Percentiles rank a stretch among this genome's conserved stretches.
phyloP scores from a whole-genome alignment of 768 basidiomycete species.

The Amanita muscaria region DNA sequence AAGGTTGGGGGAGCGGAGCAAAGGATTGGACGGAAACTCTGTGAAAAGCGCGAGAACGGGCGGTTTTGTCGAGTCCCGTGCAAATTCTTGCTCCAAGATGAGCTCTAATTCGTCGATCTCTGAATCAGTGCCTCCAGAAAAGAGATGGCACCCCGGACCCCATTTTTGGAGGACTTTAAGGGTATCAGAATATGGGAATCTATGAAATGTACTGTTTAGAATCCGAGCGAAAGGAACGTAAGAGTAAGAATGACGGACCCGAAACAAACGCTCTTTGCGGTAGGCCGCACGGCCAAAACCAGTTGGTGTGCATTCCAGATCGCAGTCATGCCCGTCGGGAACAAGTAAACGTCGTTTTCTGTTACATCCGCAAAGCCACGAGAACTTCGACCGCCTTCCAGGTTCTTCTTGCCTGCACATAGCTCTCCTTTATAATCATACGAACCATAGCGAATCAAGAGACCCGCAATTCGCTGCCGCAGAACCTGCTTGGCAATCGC shows the following conservation, averaged over 20 bases:
- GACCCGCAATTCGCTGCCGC: slow-evolving; percentile 83
- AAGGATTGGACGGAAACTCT: slow-evolving; percentile 94
- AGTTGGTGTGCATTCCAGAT: slow-evolving; percentile 89
- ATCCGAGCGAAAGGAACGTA: neutral
- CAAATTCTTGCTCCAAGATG: slow-evolving; percentile 42
- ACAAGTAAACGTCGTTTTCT: slow-evolving; percentile 87
- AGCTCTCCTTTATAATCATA: slow-evolving; percentile 26
- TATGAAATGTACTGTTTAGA: slow-evolving; percentile 20
- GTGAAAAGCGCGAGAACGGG: slow-evolving; percentile 79
- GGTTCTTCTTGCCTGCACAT: slow-evolving; percentile 35
- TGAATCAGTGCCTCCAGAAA: slow-evolving; percentile 67
- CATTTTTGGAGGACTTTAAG: slow-evolving; percentile 92
- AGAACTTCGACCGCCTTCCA: slow-evolving; percentile 50
- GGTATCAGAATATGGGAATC: slow-evolving; percentile 94
- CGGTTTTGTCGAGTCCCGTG: slow-evolving; percentile 33
- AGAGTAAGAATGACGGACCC: slow-evolving; percentile 79
- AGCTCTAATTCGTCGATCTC: slow-evolving; percentile 71
- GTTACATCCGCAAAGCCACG: slow-evolving; percentile 61
- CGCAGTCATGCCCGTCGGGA: slow-evolving; percentile 84
- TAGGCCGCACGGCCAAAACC: slow-evolving; percentile 39
- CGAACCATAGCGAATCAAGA: slow-evolving; percentile 54
- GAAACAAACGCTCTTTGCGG: slow-evolving; percentile 85
- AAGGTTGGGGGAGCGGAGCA: slow-evolving; percentile 77
- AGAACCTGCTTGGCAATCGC: slow-evolving; percentile 80
- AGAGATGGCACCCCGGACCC: slow-evolving; percentile 90